Percentiles rank a stretch among this genome's conserved stretches.
Evolutionary conservation across 2,329 filamentous ascomycete genomes (phyloP).

Genomic region (Pseudocercospora macadamiae): DNA sequence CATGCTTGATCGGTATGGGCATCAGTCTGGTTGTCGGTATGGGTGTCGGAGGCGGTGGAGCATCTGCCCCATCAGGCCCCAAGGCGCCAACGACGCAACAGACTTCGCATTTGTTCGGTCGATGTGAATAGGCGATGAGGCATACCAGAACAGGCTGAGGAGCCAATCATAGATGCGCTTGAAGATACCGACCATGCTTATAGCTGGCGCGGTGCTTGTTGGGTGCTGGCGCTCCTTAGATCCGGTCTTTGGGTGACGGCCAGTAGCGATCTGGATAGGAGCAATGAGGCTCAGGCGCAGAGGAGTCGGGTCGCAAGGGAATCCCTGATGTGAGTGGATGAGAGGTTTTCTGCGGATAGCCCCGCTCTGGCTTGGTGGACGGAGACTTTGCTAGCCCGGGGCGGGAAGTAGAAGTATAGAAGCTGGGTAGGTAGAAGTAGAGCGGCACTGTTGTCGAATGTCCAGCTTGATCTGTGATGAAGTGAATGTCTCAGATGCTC

Average conservation of each 20-base stretch:
- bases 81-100: constrained; percentile 19
- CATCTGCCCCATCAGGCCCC: constrained; percentile 19
- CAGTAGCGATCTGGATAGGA: constrained; percentile 8
- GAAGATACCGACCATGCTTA: constrained; percentile 83
- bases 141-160: constrained; percentile 93
- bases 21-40: background rate
- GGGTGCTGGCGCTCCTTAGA: constrained; percentile 22
- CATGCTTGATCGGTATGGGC: constrained; percentile 20
- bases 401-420: background rate
- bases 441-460: background rate
- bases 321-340: constrained; percentile 16
- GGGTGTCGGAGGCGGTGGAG: constrained; percentile 17
- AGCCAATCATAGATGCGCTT: constrained; percentile 97
- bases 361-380: constrained; percentile 2
- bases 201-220: constrained; percentile 33
- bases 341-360: constrained; percentile 12
- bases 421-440: background rate
- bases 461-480: background rate
- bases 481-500: constrained; percentile 5
- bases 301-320: constrained; percentile 9
- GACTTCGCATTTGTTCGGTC: background rate
- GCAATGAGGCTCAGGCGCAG: constrained; percentile 12
- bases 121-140: constrained; percentile 22
- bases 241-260: constrained; percentile 12
- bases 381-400: background rate